These are phyloP conservation scores for Tuber umbilicatum DNA, from an alignment of 495 filamentous ascomycete species.

Conservation along the genomic window DNA sequence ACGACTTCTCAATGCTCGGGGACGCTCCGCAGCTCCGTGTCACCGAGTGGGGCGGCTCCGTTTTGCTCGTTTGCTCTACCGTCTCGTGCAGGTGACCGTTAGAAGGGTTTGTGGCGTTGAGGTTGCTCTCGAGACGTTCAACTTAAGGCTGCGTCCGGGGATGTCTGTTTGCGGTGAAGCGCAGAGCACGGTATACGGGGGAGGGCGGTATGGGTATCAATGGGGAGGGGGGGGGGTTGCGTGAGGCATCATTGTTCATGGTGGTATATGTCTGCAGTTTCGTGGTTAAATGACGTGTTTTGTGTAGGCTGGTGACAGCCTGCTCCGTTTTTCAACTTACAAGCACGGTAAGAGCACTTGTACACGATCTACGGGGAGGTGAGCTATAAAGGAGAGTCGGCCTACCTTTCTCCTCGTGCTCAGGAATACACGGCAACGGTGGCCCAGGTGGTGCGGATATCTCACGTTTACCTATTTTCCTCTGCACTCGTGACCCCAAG, in stretches of 20 bases:
- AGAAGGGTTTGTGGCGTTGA: background rate
- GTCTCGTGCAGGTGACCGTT: background rate
- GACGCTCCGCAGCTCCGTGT: background rate
- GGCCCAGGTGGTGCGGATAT: background rate
- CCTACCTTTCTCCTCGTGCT: background rate
- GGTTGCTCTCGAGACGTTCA: background rate
- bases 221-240: background rate
- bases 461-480: background rate
- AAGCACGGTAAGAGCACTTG: background rate
- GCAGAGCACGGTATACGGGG: background rate
- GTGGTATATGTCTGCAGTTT: background rate
- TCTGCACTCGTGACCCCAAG: background rate
- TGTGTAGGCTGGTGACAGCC: background rate
- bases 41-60: background rate
- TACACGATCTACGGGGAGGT: background rate
- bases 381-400: background rate
- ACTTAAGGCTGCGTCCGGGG: background rate
- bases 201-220: background rate
- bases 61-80: background rate
- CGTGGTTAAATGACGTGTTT: background rate
- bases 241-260: background rate
- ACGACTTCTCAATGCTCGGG: background rate
- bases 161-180: background rate
- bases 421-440: background rate
- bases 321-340: background rate